phyloP scores from a whole-genome alignment of 129 eudicot species.

The Helianthus annuus region DNA sequence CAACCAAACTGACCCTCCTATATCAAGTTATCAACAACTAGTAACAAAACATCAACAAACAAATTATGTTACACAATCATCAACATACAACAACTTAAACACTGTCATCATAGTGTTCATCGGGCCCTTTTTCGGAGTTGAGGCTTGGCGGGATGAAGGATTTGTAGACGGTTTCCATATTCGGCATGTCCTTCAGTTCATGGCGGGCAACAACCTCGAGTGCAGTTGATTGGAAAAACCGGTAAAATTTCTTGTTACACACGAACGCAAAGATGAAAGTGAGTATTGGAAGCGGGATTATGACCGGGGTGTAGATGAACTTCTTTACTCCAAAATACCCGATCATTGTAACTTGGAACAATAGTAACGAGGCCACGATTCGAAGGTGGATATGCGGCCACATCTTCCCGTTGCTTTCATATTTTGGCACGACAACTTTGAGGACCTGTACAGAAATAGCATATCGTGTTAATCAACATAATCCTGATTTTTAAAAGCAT shows the following conservation, averaged over 20 bases:
- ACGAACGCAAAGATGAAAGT: constrained; percentile 59
- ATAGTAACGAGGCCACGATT: constrained; percentile 56
- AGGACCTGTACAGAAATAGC: constrained; percentile 46
- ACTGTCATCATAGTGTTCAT: constrained; percentile 44
- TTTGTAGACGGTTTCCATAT: constrained; percentile 67
- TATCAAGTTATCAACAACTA: not conserved
- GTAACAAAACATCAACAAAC: constrained; percentile 20
- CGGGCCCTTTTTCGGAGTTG: constrained; percentile 40
- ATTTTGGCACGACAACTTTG: constrained; percentile 78
- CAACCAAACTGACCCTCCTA: not conserved
- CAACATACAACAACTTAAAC: constrained; percentile 28
- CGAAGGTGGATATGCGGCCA: constrained; percentile 89
- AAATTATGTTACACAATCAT: constrained; percentile 4
- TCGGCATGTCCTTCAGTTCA: constrained; percentile 59
- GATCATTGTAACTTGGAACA: constrained; percentile 76
- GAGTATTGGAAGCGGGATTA: constrained; percentile 67
- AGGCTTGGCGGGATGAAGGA: constrained; percentile 71
- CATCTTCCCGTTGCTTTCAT: constrained; percentile 80
- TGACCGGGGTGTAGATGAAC: constrained; percentile 45
- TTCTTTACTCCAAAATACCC: constrained; percentile 65
- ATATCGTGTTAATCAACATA: not conserved
- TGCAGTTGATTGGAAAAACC: constrained; percentile 63
- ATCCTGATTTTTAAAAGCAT: too few species aligned
- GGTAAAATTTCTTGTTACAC: constrained; percentile 61
- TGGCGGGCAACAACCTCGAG: constrained; percentile 58